phyloP scores from a whole-genome alignment of 108 stramenopile species.

The Schizochytrium sp. region DNA sequence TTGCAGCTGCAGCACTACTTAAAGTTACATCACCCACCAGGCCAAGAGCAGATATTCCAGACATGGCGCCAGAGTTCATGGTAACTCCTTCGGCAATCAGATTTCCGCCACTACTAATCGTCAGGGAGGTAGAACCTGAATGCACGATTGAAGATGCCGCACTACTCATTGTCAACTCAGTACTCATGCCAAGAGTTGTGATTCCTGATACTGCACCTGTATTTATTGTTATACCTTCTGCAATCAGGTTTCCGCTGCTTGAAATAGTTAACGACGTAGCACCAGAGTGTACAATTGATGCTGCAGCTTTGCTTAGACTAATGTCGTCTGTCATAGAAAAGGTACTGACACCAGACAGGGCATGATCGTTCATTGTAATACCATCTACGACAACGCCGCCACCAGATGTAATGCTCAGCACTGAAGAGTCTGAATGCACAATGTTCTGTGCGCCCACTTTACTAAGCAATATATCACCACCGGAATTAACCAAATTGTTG shows the following conservation, averaged over 20 bases:
- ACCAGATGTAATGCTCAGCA: too few species aligned
- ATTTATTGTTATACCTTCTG: neutral
- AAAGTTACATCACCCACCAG: neutral
- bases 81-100: conserved; percentile 9
- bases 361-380: too few species aligned
- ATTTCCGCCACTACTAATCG: conserved; percentile 8
- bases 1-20: neutral
- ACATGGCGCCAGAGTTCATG: neutral
- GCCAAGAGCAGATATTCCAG: neutral
- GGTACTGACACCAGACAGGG: too few species aligned
- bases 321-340: too few species aligned
- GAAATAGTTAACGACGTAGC: neutral
- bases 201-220: neutral
- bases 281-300: neutral
- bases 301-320: too few species aligned
- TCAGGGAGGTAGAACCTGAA: neutral
- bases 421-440: too few species aligned
- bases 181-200: neutral
- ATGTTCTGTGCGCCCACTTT: too few species aligned
- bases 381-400: too few species aligned
- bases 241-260: neutral
- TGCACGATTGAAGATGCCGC: neutral
- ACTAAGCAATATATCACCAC: too few species aligned
- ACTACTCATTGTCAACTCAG: neutral
- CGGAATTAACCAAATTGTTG: too few species aligned